Conservation (phyloP, 2,329 filamentous ascomycete species). For the Madurella fahalii region DNA sequence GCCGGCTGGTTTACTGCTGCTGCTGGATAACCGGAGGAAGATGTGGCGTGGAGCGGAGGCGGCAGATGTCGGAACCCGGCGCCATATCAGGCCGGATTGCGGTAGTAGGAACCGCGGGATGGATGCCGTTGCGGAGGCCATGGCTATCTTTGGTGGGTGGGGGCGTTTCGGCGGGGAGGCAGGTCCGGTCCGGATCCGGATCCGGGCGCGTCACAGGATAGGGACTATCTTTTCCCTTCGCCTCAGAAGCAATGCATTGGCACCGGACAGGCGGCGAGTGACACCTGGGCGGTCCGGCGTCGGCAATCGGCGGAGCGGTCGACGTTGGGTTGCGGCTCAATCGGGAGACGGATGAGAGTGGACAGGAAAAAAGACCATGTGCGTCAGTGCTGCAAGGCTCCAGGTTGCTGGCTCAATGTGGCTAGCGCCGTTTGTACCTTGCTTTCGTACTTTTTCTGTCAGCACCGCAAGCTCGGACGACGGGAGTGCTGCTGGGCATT, state of each 20-base stretch:
- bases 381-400: slow-evolving; percentile 7
- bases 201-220: neutral
- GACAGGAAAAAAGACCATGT: slow-evolving; percentile 12
- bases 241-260: neutral
- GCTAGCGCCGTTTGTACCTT: slow-evolving; percentile 7
- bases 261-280: neutral
- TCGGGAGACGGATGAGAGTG: slow-evolving; percentile 4
- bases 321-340: slow-evolving; percentile 21
- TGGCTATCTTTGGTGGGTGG: slow-evolving; percentile 14
- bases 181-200: neutral
- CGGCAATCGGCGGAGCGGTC: neutral
- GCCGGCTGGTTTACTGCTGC: slow-evolving; percentile 37
- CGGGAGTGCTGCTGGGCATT: slow-evolving; percentile 16
- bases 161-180: neutral
- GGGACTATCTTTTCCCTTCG: neutral
- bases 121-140: slow-evolving; percentile 38
- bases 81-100: slow-evolving; percentile 55
- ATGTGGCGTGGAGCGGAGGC: slow-evolving; percentile 25
- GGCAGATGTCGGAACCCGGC: slow-evolving; percentile 29
- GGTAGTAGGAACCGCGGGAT: slow-evolving; percentile 69
- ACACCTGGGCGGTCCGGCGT: neutral
- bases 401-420: slow-evolving; percentile 8
- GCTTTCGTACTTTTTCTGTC: neutral
- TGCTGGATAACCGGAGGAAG: slow-evolving; percentile 11
- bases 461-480: slow-evolving; percentile 2